Conservation (phyloP, 2,329 filamentous ascomycete genomes). For the Diaporthe citriasiana region DNA sequence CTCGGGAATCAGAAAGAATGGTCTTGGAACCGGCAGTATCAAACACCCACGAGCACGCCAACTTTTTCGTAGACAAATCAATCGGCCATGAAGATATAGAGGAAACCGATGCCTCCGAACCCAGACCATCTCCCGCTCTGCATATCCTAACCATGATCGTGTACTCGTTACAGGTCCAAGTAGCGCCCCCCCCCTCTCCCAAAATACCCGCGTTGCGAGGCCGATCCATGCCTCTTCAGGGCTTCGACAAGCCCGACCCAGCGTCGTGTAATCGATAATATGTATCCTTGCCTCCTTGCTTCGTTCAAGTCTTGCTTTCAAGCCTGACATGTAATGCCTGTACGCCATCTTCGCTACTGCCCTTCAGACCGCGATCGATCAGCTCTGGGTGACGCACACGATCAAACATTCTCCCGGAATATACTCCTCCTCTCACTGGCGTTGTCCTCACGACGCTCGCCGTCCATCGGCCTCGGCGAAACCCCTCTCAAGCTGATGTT, state of each 20-base stretch:
- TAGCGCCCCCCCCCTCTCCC: neutral
- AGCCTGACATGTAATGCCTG: neutral
- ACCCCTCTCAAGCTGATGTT: constrained; percentile 76
- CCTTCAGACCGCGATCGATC: neutral
- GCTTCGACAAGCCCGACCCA: neutral
- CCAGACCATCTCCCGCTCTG: neutral
- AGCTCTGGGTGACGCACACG: neutral
- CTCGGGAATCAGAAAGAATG: constrained; percentile 17
- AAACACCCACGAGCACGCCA: constrained; percentile 26
- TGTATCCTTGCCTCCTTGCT: neutral
- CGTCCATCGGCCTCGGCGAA: constrained; percentile 80
- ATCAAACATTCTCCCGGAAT: constrained; percentile 77
- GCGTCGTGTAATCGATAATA: neutral
- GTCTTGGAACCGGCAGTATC: constrained; percentile 22
- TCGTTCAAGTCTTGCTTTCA: neutral
- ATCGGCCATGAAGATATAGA: constrained; percentile 10
- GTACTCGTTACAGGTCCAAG: constrained; percentile 7
- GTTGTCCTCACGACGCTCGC: constrained; percentile 55
- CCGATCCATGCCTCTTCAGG: constrained; percentile 5
- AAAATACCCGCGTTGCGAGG: neutral
- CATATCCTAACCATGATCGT: constrained; percentile 31
- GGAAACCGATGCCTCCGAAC: constrained; percentile 15
- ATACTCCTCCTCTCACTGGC: constrained; percentile 74
- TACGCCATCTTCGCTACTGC: neutral
- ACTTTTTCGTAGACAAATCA: constrained; percentile 20